phyloP scores from a whole-genome alignment of 495 filamentous ascomycete species.

The Daldinia decipiens region DNA sequence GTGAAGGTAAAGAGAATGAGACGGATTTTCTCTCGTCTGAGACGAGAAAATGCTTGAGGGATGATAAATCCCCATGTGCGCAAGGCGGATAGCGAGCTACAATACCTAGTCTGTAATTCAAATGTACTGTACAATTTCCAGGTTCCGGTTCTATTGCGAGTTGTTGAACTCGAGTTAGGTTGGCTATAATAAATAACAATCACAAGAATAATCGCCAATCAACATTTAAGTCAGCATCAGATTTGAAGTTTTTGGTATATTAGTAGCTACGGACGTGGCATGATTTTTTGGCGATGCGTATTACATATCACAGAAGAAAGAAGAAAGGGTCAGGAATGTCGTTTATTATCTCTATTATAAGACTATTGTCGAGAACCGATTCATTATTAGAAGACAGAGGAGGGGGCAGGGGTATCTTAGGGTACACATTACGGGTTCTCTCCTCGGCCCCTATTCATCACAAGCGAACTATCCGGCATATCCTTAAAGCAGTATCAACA shows the following conservation, averaged over 20 bases:
- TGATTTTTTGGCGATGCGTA: neutral
- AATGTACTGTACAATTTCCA: constrained; percentile 16
- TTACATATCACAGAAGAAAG: neutral
- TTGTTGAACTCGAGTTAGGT: constrained; percentile 8
- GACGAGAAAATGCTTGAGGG: neutral
- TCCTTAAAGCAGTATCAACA: neutral
- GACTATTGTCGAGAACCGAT: constrained; percentile 20
- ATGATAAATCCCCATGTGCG: neutral
- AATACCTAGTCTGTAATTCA: constrained; percentile 29
- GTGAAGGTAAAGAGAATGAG: neutral
- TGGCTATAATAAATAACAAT: constrained; percentile 11
- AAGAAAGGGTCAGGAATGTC: neutral
- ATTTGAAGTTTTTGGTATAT: neutral
- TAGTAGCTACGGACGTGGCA: neutral
- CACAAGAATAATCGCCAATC: neutral
- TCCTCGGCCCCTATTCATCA: constrained; percentile 14
- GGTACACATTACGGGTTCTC: constrained; percentile 32
- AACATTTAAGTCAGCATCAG: neutral
- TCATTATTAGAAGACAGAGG: constrained; percentile 16
- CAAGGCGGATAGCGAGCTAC: constrained; percentile 10
- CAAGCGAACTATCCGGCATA: constrained; percentile 2
- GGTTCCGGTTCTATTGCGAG: constrained; percentile 8
- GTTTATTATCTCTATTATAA: constrained; percentile 26
- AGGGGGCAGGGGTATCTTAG: constrained; percentile 36
- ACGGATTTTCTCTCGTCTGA: neutral